These are phyloP conservation scores for Celoporthe dispersa DNA, from an alignment of 2,329 filamentous ascomycete genomes.

Conservation along the genomic window DNA sequence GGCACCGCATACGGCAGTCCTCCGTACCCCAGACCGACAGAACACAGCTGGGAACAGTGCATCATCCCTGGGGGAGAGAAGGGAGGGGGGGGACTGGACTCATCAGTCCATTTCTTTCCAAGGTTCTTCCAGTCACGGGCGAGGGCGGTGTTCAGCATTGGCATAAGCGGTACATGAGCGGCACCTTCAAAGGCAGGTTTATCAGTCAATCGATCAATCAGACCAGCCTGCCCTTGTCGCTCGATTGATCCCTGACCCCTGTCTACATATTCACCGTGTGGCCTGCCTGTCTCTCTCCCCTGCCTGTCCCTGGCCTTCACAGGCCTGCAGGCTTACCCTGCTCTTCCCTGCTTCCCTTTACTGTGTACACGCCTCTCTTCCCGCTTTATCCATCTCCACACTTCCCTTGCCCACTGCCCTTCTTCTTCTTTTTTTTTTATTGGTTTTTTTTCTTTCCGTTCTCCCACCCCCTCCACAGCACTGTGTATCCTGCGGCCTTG, in stretches of 20 bases:
- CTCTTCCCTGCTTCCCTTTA: background rate
- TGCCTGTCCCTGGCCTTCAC: background rate
- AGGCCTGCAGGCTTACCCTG: background rate
- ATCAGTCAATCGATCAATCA: conserved; percentile 8
- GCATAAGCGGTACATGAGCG: background rate
- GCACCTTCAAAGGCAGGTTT: background rate
- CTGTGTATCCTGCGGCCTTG: background rate
- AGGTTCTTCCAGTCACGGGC: background rate
- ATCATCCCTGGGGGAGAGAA: background rate
- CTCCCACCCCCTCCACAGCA: background rate
- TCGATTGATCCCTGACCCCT: background rate
- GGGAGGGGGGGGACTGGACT: background rate
- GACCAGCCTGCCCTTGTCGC: conserved; percentile 4
- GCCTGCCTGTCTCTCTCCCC: conserved; percentile 14
- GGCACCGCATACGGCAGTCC: conserved; percentile 11
- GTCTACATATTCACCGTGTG: conserved; percentile 8
- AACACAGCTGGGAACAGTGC: conserved; percentile 3
- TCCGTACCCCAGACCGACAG: conserved; percentile 11
- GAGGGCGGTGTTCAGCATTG: background rate
- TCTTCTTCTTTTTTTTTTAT: background rate
- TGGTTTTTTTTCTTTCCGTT: background rate
- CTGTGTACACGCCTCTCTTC: conserved; percentile 6
- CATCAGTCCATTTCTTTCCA: background rate
- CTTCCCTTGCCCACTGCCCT: conserved; percentile 4
- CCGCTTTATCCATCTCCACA: conserved; percentile 16